Conservation (phyloP, 1,139 yeast species). For the Lodderomyces jiufengensis region DNA sequence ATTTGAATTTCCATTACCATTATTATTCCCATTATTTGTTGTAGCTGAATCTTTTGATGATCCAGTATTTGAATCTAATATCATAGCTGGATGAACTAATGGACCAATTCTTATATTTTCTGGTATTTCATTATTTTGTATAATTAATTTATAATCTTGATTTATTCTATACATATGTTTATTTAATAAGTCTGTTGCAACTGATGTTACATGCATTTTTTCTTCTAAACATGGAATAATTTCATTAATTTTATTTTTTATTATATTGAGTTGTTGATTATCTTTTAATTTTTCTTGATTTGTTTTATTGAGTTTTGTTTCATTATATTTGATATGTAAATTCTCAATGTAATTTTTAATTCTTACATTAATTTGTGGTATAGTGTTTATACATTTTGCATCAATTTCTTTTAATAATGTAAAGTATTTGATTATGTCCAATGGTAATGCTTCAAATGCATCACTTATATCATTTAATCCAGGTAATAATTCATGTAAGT, state of each 20-base stretch:
- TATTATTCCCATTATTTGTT: constrained; percentile 11
- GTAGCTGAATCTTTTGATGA: constrained; percentile 16
- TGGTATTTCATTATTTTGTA: constrained; percentile 74
- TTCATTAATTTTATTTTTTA: constrained; percentile 54
- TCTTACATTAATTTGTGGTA: constrained; percentile 61
- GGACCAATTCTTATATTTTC: constrained; percentile 65
- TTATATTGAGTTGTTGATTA: constrained; percentile 24
- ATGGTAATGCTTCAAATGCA: constrained; percentile 87
- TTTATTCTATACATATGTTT: constrained; percentile 72
- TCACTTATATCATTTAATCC: constrained; percentile 91
- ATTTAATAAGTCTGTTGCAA: constrained; percentile 75
- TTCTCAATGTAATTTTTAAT: constrained; percentile 53
- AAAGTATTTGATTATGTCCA: constrained; percentile 78
- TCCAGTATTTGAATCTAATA: constrained; percentile 34
- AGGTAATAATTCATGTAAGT: constrained; percentile 56
- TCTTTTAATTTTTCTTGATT: constrained; percentile 8
- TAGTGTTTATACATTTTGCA: constrained; percentile 80
- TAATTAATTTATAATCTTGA: constrained; percentile 69
- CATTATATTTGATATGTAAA: constrained; percentile 25
- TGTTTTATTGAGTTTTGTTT: background rate
- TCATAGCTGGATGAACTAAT: constrained; percentile 86
- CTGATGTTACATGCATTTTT: constrained; percentile 94
- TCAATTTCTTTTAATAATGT: constrained; percentile 90
- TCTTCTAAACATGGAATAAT: constrained; percentile 92
- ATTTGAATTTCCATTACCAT: constrained; percentile 5